Percentiles rank a stretch among this genome's conserved stretches.
These are phyloP conservation scores for Sparassis latifolia DNA, from an alignment of 1,284 basidiomycete genomes.

Conservation along the genomic window DNA sequence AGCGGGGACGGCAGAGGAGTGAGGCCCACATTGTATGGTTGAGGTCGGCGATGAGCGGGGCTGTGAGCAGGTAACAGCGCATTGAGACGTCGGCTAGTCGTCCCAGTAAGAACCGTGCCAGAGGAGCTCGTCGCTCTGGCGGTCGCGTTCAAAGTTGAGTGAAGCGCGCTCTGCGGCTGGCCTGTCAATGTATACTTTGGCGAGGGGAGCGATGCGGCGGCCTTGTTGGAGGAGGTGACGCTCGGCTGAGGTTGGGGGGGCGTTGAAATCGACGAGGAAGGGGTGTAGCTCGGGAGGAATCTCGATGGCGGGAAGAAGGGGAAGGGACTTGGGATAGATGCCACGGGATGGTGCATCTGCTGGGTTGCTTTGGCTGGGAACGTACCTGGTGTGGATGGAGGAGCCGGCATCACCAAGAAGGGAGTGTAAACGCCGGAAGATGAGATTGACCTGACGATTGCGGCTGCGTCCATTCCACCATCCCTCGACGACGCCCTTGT, in stretches of 20 bases:
- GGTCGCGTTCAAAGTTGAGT: background rate
- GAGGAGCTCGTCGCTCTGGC: background rate
- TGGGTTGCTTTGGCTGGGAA: background rate
- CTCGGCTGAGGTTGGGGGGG: too few relatives aligned
- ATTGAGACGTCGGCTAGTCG: background rate
- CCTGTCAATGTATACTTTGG: background rate
- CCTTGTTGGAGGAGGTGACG: too few relatives aligned
- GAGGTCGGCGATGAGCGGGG: too few relatives aligned
- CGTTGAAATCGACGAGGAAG: background rate
- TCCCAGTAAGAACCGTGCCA: background rate
- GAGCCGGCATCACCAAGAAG: too few relatives aligned
- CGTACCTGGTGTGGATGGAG: background rate
- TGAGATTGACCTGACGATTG: too few relatives aligned
- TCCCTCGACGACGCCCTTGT: too few relatives aligned
- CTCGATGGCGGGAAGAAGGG: background rate
- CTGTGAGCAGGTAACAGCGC: background rate
- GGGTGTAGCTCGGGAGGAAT: conserved; percentile 4
- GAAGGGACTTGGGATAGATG: background rate
- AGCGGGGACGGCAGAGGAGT: background rate
- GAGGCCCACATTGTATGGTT: background rate
- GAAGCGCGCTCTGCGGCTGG: background rate
- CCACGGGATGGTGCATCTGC: background rate
- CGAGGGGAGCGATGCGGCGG: too few relatives aligned
- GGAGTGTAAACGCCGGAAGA: too few relatives aligned
- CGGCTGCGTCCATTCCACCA: too few relatives aligned